These are phyloP conservation scores for Carpinus viminea DNA, from an alignment of 306 rosid species.

Conservation along the genomic window DNA sequence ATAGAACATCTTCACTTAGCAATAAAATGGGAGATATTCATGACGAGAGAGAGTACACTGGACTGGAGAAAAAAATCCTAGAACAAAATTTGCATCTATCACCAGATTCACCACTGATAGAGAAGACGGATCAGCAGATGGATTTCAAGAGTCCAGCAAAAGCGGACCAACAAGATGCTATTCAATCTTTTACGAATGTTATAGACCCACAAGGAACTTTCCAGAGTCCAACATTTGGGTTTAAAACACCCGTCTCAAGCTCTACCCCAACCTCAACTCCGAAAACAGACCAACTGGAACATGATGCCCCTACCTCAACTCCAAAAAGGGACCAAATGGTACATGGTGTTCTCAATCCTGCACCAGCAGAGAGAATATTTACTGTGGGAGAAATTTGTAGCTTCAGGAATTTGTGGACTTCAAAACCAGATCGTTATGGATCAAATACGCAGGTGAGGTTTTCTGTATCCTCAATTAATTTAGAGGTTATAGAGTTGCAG, in stretches of 20 bases:
- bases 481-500: constrained; percentile 20
- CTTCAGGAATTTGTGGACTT: constrained; percentile 44
- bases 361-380: constrained; percentile 39
- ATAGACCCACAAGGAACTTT: constrained; percentile 46
- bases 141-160: constrained; percentile 41
- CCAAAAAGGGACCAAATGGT: constrained; percentile 41
- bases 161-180: constrained; percentile 37
- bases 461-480: constrained; percentile 67
- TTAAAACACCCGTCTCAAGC: constrained; percentile 48
- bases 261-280: constrained; percentile 54
- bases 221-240: constrained; percentile 63
- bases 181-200: constrained; percentile 38
- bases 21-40: constrained; percentile 33
- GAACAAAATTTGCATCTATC: constrained; percentile 39
- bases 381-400: constrained; percentile 43
- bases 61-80: constrained; percentile 33
- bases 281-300: constrained; percentile 37
- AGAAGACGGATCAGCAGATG: constrained; percentile 32
- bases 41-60: constrained; percentile 33
- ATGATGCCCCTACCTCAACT: constrained; percentile 43
- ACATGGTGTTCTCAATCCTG: constrained; percentile 39
- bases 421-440: constrained; percentile 37
- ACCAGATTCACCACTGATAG: constrained; percentile 23
- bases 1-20: constrained; percentile 35
- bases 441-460: constrained; percentile 35